Evolutionary conservation across 257 asterid species (phyloP), one percentile per base, ranked within the genome.

Genomic region (Solanum megistacrolobum): DNA sequence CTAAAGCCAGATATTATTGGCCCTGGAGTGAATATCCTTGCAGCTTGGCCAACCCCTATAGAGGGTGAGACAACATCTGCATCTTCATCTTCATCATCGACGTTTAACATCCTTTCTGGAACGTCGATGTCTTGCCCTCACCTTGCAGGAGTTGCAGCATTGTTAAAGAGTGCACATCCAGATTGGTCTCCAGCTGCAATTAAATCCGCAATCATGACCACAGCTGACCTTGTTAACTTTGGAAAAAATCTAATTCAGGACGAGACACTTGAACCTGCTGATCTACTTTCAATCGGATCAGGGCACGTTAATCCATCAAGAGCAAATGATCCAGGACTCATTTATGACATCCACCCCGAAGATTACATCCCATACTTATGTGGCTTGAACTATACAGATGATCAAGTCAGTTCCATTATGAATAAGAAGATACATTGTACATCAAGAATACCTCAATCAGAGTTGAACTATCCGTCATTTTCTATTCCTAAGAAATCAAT

Each of bases 381-480:
- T 32, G 89, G 91, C 27, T 58, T 89, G 62, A 32, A 41, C 12
- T 89, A 87, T 52, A 72, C 87, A 16, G 83, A 72, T 29, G 7
- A 23, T 12, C 83, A 86, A 72, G 48, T 89, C 10, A 68, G 21
- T 5, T 5, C 18, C n/a, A 72, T 86, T 25, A 34, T 60, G 21
- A 68, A 87, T 16, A 36, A 78, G 2, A 20, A 20, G 14, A 23
- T 89, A 11, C 27, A 39, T 10, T 89, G 89, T 41, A 48, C 25
- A 0, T 58, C 41, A 10, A 87, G 73, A 16, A 87, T 87, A 32
- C 46, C 88, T 12, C 83, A 83, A 41, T 58, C 83, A 2, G 85
- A 86, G 1, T 62, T 89, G 11, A 86, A 89, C 43, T 89, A 89
- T 34, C 89, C 91, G 9, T 89, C 89, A n/a, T 89, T 89, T 32